Evolutionary conservation across 2,329 filamentous ascomycete genomes (phyloP).

Genomic region (Fusarium tjaetaba): DNA sequence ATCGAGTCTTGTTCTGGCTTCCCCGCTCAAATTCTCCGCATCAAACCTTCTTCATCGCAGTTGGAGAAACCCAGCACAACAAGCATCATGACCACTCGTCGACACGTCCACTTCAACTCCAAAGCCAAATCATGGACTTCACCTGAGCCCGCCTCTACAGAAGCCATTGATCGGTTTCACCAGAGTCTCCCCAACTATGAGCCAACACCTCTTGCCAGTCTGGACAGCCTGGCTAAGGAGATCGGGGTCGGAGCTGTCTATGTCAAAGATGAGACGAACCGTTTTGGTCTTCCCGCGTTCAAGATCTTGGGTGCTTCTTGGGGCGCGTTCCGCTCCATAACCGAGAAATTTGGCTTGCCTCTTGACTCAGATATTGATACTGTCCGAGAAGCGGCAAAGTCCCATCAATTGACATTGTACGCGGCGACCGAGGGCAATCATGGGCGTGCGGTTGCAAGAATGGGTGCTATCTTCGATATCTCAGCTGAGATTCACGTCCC

Average conservation of each 20-base stretch:
- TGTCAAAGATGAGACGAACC: slow-evolving; percentile 76
- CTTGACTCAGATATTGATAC: slow-evolving; percentile 55
- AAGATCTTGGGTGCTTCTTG: slow-evolving; percentile 85
- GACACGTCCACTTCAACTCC: slow-evolving; percentile 41
- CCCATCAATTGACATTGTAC: slow-evolving; percentile 56
- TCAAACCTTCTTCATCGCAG: not conserved
- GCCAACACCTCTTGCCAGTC: slow-evolving; percentile 61
- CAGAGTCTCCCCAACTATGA: slow-evolving; percentile 64
- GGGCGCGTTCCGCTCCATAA: slow-evolving; percentile 70
- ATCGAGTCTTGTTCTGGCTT: not conserved
- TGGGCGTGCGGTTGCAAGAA: slow-evolving; percentile 76
- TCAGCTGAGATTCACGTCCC: slow-evolving; percentile 71
- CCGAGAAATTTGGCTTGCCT: slow-evolving; percentile 55
- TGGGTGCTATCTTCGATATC: slow-evolving; percentile 69
- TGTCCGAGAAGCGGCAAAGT: slow-evolving; percentile 49
- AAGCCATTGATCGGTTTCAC: slow-evolving; percentile 61
- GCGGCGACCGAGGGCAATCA: slow-evolving; percentile 82
- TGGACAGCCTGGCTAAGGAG: slow-evolving; percentile 65
- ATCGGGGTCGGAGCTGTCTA: slow-evolving; percentile 67
- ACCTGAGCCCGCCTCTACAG: not conserved
- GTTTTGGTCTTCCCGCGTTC: slow-evolving; percentile 77
- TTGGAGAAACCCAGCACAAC: not conserved
- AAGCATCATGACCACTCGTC: slow-evolving; percentile 35
- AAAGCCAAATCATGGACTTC: slow-evolving; percentile 29
- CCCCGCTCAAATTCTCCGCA: no score